Base-by-base conservation (phyloP, 2,329 filamentous ascomycete genomes). In the Fusarium secorum region DNA sequence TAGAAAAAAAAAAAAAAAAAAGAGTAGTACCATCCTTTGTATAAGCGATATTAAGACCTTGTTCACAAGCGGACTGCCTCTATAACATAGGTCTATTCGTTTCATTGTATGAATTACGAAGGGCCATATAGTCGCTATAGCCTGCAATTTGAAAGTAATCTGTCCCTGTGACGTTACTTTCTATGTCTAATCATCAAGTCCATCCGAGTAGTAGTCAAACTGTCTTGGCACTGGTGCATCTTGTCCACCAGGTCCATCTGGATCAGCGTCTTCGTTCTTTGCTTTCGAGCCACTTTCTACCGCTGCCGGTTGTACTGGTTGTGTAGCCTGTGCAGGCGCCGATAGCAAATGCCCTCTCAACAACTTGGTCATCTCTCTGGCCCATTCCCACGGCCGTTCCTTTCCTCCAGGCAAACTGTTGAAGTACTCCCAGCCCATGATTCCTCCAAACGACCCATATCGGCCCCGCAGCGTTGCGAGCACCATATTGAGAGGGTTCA, bases 401-500 rank as follows among this genome's bases (percentile, higher is more conserved):
- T 77, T 78, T 28, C 88, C 90, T 2, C 90, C 91, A 0, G 93
- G 92, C 63, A 90, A 79, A 60, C 91, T 89, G 82, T 97, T 97
- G 82, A 95, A 97, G 79, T 96, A 97, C 82, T 98, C 95, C 95
- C 95, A 98, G 5, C 94, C 94, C 90, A 96, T 96, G 11, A 98
- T 90, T 2, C 95, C 95, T 1, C 94, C 95, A 78, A 97, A 96
- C 2, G 83, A 83, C 3, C 88, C 87, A 74, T 93, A 93, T 57
- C 82, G 78, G 5, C 73, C 75, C n/a, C 79, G 76, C 30, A 89
- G 74, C 5, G 81, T 76, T 17, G 76, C 72, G 5, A 88, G 76
- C 1, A 86, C 84, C 11, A 76, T 67, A 3, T 81, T 81, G 39
- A 87, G 77, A 64, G 85, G 85, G 38, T 87, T 82, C 62, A 83